phyloP scores from a whole-genome alignment of 164 flowering plant species.

The Protea cynaroides region DNA sequence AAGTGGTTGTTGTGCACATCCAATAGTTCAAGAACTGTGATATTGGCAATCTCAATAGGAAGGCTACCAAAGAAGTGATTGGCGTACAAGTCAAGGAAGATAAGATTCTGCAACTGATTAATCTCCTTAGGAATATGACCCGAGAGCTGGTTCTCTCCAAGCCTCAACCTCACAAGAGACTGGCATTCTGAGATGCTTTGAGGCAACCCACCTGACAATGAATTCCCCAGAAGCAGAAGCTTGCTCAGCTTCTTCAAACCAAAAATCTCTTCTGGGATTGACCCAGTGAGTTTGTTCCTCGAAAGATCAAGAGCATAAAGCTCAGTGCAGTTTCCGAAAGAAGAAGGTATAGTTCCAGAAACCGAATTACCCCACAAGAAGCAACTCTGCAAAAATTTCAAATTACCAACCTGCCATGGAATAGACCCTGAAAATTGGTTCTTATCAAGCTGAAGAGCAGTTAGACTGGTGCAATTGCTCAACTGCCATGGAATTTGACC shows the following conservation, averaged over 20 bases:
- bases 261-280: constrained; percentile 85
- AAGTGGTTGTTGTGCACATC: constrained; percentile 82
- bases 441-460: constrained; percentile 83
- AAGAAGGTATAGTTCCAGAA: constrained; percentile 74
- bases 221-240: constrained; percentile 77
- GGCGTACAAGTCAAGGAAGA: constrained; percentile 85
- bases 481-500: constrained; percentile 72
- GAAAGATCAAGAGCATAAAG: constrained; percentile 87
- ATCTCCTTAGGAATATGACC: constrained; percentile 83
- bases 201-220: constrained; percentile 65
- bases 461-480: constrained; percentile 76
- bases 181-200: constrained; percentile 57
- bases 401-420: constrained; percentile 71
- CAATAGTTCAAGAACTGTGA: constrained; percentile 75
- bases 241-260: constrained; percentile 81
- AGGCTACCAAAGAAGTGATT: constrained; percentile 76
- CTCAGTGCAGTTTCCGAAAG: constrained; percentile 78
- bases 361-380: constrained; percentile 90
- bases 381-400: constrained; percentile 74
- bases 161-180: constrained; percentile 80
- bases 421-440: constrained; percentile 72
- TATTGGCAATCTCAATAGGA: constrained; percentile 72
- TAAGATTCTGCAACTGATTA: constrained; percentile 80
- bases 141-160: constrained; percentile 89
- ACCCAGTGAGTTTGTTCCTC: constrained; percentile 72